Evolutionary conservation across 768 basidiomycete genomes (phyloP).

Genomic region (Tulasnella calospora): DNA sequence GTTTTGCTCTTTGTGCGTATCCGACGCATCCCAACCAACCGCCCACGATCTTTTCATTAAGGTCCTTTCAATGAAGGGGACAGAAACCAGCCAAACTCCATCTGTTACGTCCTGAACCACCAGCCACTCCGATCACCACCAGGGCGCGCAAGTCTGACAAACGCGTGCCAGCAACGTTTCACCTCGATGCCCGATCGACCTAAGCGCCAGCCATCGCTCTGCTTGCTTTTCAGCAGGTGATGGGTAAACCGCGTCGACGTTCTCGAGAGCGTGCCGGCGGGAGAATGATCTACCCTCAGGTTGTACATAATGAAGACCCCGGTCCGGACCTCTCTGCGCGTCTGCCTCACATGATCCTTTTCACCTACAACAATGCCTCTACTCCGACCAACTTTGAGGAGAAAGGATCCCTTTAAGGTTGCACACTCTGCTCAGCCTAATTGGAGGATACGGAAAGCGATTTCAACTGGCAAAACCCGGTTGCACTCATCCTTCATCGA

Average conservation of each 20-base stretch:
- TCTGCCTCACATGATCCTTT: neutral
- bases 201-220: conserved; percentile 7
- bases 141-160: neutral
- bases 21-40: neutral
- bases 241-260: neutral
- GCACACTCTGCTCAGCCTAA: neutral
- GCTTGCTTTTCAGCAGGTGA: neutral
- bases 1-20: neutral
- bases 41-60: neutral
- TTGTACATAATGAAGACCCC: conserved; percentile 2
- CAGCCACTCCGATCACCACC: neutral
- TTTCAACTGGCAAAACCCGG: neutral
- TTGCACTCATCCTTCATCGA: conserved; percentile 45
- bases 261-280: neutral
- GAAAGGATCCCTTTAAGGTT: neutral
- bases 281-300: neutral
- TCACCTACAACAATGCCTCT: neutral
- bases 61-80: neutral
- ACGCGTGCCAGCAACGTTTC: conserved; percentile 3
- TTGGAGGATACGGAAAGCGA: conserved; percentile 36
- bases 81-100: neutral
- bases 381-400: neutral
- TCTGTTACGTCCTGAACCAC: neutral
- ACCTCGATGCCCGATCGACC: neutral
- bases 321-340: neutral